These are phyloP conservation scores for Neospermospora avenae DNA, from an alignment of 2,329 filamentous ascomycete genomes.

Conservation along the genomic window DNA sequence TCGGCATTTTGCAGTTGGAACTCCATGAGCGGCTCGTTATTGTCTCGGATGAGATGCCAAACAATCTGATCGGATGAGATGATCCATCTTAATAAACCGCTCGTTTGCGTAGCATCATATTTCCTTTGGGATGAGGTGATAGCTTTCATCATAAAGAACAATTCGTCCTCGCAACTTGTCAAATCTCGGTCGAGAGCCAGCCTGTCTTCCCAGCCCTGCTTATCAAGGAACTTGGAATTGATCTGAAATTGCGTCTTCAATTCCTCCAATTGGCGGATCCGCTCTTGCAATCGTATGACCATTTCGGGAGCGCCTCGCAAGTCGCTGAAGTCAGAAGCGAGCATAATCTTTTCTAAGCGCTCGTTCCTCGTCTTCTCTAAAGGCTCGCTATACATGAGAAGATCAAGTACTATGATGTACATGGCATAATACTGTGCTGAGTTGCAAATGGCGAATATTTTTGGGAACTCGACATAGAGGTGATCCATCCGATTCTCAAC, in stretches of 20 bases:
- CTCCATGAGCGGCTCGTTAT: conserved; percentile 84
- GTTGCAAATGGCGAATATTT: conserved; percentile 91
- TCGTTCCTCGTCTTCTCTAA: conserved; percentile 96
- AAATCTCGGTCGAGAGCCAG: conserved; percentile 87
- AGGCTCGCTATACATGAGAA: conserved; percentile 94
- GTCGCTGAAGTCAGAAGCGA: conserved; percentile 97
- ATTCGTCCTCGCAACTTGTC: conserved; percentile 85
- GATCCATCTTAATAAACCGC: conserved; percentile 83
- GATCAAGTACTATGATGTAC: conserved; percentile 95
- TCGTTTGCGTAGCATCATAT: conserved; percentile 71
- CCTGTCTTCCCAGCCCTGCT: conserved; percentile 86
- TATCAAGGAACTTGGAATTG: conserved; percentile 81
- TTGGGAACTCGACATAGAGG: conserved; percentile 94
- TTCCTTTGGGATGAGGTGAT: conserved; percentile 95
- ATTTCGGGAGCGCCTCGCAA: conserved; percentile 89
- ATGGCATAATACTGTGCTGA: conserved; percentile 96
- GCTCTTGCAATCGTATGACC: conserved; percentile 85
- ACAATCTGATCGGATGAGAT: conserved; percentile 94
- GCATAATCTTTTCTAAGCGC: conserved; percentile 95
- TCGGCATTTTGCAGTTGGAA: conserved; percentile 87
- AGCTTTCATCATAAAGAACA: conserved; percentile 99
- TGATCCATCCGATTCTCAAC: conserved; percentile 86
- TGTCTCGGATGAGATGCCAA: conserved; percentile 91
- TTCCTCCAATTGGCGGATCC: conserved; percentile 89
- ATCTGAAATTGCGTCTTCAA: conserved; percentile 97